Evolutionary conservation across 1,284 basidiomycete genomes (phyloP).

Genomic region (Puccinia novopanici): DNA sequence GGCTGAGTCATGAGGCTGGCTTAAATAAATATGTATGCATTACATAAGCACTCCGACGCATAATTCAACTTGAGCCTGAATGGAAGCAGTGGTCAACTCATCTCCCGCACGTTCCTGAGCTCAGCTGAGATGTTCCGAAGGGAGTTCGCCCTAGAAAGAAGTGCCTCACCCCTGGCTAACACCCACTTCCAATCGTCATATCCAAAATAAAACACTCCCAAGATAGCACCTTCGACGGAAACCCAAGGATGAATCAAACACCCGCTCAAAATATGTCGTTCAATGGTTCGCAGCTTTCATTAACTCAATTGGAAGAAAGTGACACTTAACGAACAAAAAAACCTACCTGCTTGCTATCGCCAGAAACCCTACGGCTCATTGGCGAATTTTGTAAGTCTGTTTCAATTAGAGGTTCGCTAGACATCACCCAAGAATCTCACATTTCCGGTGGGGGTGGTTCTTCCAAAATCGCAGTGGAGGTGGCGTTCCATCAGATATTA

Average conservation of each 20-base stretch:
- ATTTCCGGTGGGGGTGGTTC: too few relatives aligned
- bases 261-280: conserved; percentile 7
- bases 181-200: not conserved
- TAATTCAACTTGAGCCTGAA: too few relatives aligned
- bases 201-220: not conserved
- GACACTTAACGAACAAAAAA: not conserved
- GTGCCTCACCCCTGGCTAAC: not conserved
- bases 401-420: not conserved
- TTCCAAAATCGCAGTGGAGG: conserved; percentile 69
- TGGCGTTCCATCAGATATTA: conserved; percentile 85
- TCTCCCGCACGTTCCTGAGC: too few relatives aligned
- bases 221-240: not conserved
- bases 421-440: not conserved
- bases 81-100: too few relatives aligned
- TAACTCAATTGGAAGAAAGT: not conserved
- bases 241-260: not conserved
- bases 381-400: conserved; percentile 39
- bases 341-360: not conserved
- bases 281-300: conserved; percentile 13
- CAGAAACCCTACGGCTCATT: conserved; percentile 41
- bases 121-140: too few relatives aligned
- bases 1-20: too few relatives aligned
- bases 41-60: too few relatives aligned
- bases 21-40: too few relatives aligned
- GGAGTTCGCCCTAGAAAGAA: too few relatives aligned